Evolutionary conservation across 2,329 filamentous ascomycete species (phyloP).

Genomic region (Lasiodiplodia theobromae): DNA sequence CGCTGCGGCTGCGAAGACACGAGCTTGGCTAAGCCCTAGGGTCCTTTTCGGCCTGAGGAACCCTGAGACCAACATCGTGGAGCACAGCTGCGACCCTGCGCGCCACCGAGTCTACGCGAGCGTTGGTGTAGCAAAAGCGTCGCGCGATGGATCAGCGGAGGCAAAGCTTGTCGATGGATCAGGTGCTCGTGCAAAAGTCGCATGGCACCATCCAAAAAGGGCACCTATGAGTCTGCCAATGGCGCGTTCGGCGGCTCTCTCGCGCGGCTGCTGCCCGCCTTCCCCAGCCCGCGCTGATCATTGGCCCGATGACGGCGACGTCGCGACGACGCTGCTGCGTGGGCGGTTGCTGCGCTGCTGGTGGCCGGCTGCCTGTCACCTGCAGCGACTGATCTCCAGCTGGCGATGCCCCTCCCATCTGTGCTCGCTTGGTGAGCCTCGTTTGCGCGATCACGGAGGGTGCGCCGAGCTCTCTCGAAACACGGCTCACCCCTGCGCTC

Average conservation of each 20-base stretch:
- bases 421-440: conserved; percentile 19
- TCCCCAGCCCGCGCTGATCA: conserved; percentile 13
- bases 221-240: not conserved
- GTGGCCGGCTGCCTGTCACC: not conserved
- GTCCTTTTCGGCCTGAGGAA: not conserved
- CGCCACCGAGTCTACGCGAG: conserved; percentile 1
- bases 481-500: conserved; percentile 14
- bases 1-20: too few relatives aligned
- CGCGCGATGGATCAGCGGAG: conserved; percentile 18
- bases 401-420: conserved; percentile 7
- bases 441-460: conserved; percentile 6
- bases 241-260: conserved; percentile 20
- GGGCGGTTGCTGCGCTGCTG: conserved; percentile 2
- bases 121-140: conserved; percentile 14
- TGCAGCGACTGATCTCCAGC: conserved; percentile 15
- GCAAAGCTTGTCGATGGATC: conserved; percentile 21
- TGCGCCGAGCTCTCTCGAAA: conserved; percentile 18
- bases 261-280: not conserved
- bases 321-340: not conserved
- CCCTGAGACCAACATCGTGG: conserved; percentile 1
- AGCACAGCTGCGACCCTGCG: conserved; percentile 1
- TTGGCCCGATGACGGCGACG: conserved; percentile 7
- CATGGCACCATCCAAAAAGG: not conserved
- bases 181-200: conserved; percentile 14
- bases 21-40: conserved; percentile 1